Evolutionary conservation across 164 flowering plant species (phyloP).

Genomic region (Macadamia integrifolia): DNA sequence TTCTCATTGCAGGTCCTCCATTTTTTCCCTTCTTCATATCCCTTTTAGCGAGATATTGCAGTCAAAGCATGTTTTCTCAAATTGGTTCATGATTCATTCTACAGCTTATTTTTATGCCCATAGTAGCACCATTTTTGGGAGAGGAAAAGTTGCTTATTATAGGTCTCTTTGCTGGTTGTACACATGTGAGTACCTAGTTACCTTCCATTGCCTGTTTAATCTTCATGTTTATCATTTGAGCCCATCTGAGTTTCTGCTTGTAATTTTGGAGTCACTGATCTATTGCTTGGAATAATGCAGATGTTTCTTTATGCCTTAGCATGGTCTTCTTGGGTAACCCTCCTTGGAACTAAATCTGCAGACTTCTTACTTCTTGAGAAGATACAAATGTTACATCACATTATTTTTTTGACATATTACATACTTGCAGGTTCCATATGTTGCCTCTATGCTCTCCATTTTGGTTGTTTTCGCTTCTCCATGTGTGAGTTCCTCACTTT

Average conservation of each 20-base stretch:
- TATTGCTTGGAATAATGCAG: slow-evolving; percentile 40
- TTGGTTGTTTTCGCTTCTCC: slow-evolving; percentile 44
- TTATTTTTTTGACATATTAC: background rate
- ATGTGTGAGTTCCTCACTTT: slow-evolving; percentile 47
- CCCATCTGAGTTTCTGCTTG: background rate
- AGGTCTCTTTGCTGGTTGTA: slow-evolving; percentile 52
- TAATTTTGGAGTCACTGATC: background rate
- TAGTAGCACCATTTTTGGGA: slow-evolving; percentile 44
- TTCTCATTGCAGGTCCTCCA: background rate
- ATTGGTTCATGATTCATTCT: slow-evolving; percentile 9
- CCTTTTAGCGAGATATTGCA: background rate
- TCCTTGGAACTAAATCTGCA: slow-evolving; percentile 9
- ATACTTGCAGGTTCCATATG: slow-evolving; percentile 51
- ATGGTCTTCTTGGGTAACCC: slow-evolving; percentile 79
- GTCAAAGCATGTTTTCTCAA: background rate
- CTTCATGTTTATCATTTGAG: background rate
- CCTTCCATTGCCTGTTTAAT: background rate
- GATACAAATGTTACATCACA: background rate
- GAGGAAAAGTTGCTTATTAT: slow-evolving; percentile 67
- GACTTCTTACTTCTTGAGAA: background rate
- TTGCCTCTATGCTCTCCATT: slow-evolving; percentile 31
- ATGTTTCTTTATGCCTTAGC: slow-evolving; percentile 57
- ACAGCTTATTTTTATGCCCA: slow-evolving; percentile 85
- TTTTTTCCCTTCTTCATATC: background rate
- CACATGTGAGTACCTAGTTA: slow-evolving; percentile 36